Conservation (phyloP, 75 land plant species). For the Cryptomeria japonica region DNA sequence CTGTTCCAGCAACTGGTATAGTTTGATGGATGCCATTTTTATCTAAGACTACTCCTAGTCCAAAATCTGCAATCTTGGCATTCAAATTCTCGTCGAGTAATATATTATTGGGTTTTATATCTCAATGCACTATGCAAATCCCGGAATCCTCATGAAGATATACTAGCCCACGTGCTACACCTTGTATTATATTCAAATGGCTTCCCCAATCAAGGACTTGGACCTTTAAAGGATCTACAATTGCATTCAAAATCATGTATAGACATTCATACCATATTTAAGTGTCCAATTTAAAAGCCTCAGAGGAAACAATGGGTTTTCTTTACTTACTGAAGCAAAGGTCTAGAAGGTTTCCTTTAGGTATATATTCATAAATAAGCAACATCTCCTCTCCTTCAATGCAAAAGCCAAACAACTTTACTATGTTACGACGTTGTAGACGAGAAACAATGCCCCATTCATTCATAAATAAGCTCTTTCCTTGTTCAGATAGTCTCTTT, state of each 20-base stretch:
- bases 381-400: not conserved
- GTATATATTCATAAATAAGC: not conserved
- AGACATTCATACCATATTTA: not conserved
- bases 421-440: not conserved
- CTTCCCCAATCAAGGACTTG: slow-evolving; percentile 3
- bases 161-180: slow-evolving; percentile 36
- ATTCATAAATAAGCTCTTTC: not conserved
- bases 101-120: slow-evolving; percentile 44
- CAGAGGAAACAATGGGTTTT: not conserved
- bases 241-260: not conserved
- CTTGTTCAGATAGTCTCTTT: not conserved
- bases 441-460: not conserved
- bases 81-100: slow-evolving; percentile 32
- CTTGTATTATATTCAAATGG: slow-evolving; percentile 27
- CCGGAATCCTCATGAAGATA: slow-evolving; percentile 38
- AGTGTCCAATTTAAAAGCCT: not conserved
- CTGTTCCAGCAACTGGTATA: not conserved
- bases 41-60: slow-evolving; percentile 21
- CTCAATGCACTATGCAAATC: slow-evolving; percentile 35
- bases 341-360: not conserved
- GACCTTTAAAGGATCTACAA: not conserved
- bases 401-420: not conserved
- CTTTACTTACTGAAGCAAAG: not conserved
- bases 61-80: slow-evolving; percentile 35
- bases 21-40: not conserved